Base-by-base conservation (phyloP, 2,329 filamentous ascomycete species). In the Xylaria arbuscula region DNA sequence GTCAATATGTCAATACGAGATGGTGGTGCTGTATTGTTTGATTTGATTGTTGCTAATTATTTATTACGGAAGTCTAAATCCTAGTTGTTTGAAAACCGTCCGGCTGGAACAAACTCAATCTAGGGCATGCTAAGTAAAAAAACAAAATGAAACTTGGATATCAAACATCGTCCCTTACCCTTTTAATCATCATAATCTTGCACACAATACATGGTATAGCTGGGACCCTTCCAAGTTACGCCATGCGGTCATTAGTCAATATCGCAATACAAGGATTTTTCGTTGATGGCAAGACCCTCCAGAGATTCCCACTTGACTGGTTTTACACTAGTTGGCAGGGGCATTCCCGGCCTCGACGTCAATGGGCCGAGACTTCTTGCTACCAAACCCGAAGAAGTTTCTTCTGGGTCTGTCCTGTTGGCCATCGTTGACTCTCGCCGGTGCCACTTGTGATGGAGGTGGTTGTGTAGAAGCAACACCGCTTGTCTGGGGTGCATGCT, bases 341-440 rank as follows among this genome's bases (percentile, higher is more conserved):
- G 68, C 45, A 60, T 67, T 58, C 42, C 68, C 70, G 1, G 65
- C 66, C 71, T 79, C 78, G 28, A 76, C 66, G 71, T 79, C 78
- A 11, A 71, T 66, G 28, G 71, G 75, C 34, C 74, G 70, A 53
- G 74, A 76, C 59, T 75, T 79, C 57, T 72, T 72, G 53, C 75
- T 77, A 58, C 78, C 77, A 63, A 78, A 77, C 8, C 78, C 76
- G 54, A 78, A 77, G 59, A 76, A 76, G 24, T 74, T 68, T 64
- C 74, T 74, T 22, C 74, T 62, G 9, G 71, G 66, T 19, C 69
- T 67, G 22, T 62, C 69, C 28, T 65, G 70, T 53, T 68, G 70
- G 55, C 72, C 72, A 17, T 77, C 72, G 17, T 67, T 73, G 19
- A 75, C 72, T 60, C 69, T 71, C 47, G 75, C 75, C 56, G 72